phyloP scores from a whole-genome alignment of 1,284 basidiomycete genomes.

The Melampsora americana region DNA sequence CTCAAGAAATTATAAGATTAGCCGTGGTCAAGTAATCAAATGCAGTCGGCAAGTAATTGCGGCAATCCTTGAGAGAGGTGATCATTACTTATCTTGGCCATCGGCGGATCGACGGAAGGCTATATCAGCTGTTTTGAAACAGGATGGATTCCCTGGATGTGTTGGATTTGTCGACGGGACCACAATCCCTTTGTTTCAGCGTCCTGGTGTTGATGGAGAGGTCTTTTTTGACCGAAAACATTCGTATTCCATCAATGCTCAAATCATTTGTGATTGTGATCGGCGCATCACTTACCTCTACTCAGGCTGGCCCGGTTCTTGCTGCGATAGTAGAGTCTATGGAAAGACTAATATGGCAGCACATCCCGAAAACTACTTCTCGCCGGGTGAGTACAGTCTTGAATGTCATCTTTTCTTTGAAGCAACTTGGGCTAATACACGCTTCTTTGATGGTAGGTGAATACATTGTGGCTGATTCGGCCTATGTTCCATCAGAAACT shows the following conservation, averaged over 20 bases:
- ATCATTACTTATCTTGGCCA: constrained; percentile 6
- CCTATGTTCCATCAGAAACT: neutral
- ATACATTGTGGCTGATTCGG: constrained; percentile 15
- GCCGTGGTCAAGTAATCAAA: constrained; percentile 1
- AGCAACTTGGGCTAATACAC: neutral
- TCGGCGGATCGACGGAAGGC: neutral
- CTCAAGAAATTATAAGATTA: neutral
- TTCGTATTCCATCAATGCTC: constrained; percentile 10
- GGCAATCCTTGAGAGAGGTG: neutral
- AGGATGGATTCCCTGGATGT: constrained; percentile 11
- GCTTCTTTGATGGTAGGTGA: neutral
- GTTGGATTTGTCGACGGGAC: too few relatives aligned
- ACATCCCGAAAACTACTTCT: neutral
- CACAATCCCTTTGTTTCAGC: constrained; percentile 6
- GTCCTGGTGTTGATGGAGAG: constrained; percentile 14
- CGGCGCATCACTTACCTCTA: constrained; percentile 5
- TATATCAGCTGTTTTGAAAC: neutral
- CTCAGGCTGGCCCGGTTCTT: constrained; percentile 27
- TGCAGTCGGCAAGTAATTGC: neutral
- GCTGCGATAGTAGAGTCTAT: neutral
- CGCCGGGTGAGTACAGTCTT: neutral
- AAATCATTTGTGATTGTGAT: constrained; percentile 32
- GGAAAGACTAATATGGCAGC: neutral
- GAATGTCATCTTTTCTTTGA: neutral
- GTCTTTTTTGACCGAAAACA: constrained; percentile 14